Base-by-base conservation (phyloP, 2,329 filamentous ascomycete species). In the Colletotrichum trifolii region DNA sequence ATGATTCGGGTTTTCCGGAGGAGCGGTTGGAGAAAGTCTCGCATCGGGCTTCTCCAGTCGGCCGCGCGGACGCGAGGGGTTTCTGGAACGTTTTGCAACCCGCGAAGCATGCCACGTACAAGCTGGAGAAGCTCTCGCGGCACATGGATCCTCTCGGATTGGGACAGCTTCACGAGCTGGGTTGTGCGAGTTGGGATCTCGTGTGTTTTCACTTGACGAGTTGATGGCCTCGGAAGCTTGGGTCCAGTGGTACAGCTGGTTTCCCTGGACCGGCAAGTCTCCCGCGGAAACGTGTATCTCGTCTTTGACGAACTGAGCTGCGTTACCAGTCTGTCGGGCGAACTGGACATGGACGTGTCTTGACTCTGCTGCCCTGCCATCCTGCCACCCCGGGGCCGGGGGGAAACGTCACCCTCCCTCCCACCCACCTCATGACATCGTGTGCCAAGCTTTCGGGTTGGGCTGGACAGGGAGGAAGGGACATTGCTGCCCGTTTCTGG, bases 11-110 rank as follows among this genome's bases (percentile, higher is more conserved):
- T 25, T 25, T 25, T 38, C 58, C 58, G 63, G 58, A 66, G 52
- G 42, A 66, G 47, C 63, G 13, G 47, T 11, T 66, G 63, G 46
- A 47, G 63, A 63, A 47, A 5, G 8, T 36, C 15, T 48, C 63
- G 63, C 63, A 66, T 66, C 58, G 63, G 47, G 36, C 17, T 7
- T 45, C 40, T 59, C n/a, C 38, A 53, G 33, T 62, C 10, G 58
- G 46, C 11, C 9, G 4, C 8, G 7, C 10, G 15, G 25, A 10
- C 13, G 13, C 5, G 42, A 9, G 33, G 40, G n/a, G 25, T 42
- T 66, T 66, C 52, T 45, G 45, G 52, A 66, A 66, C 25, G 36
- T 35, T 55, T 62, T 17, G n/a, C 12, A 9, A 33, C 10, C 25
- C 6, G 47, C 46, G 25, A 25, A 5, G 25, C 25, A 25, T 25